Conservation (phyloP, 2,329 filamentous ascomycete species). For the Penicillium sumatraense region DNA sequence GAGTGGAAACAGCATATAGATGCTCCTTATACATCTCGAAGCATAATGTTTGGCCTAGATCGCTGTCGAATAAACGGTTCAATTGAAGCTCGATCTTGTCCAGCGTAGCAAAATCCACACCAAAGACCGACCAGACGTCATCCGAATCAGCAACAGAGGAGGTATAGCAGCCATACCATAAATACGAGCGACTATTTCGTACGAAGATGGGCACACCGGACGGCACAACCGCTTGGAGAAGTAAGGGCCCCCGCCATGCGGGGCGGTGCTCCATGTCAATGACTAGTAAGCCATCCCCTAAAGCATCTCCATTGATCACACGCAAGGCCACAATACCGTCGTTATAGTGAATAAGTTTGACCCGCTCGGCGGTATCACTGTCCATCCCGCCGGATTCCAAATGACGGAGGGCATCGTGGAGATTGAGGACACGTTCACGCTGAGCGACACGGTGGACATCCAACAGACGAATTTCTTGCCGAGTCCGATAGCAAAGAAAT, state of each 20-base stretch:
- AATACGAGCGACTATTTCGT: conserved; percentile 63
- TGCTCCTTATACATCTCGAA: conserved; percentile 70
- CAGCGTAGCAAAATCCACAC: conserved; percentile 52
- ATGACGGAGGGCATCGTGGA: conserved; percentile 48
- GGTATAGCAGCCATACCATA: conserved; percentile 71
- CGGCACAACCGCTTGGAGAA: conserved; percentile 49
- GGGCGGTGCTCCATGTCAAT: conserved; percentile 46
- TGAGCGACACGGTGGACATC: conserved; percentile 57
- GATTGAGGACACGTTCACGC: conserved; percentile 62
- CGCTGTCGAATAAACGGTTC: conserved; percentile 35
- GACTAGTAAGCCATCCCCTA: conserved; percentile 59
- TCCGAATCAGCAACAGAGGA: conserved; percentile 54
- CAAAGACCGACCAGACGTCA: conserved; percentile 66
- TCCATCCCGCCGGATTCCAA: conserved; percentile 31
- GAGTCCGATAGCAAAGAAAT: conserved; percentile 66
- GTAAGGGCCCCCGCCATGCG: conserved; percentile 39
- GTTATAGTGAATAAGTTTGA: conserved; percentile 63
- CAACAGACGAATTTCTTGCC: conserved; percentile 61
- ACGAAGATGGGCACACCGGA: conserved; percentile 67
- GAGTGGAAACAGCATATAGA: conserved; percentile 73
- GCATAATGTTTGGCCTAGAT: conserved; percentile 69
- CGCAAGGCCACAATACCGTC: conserved; percentile 63
- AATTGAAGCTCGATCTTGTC: conserved; percentile 40
- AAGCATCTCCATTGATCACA: conserved; percentile 51
- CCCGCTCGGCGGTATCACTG: conserved; percentile 46